These are phyloP conservation scores for Hygrocybe coccinea DNA, from an alignment of 768 basidiomycete genomes.

Conservation along the genomic window DNA sequence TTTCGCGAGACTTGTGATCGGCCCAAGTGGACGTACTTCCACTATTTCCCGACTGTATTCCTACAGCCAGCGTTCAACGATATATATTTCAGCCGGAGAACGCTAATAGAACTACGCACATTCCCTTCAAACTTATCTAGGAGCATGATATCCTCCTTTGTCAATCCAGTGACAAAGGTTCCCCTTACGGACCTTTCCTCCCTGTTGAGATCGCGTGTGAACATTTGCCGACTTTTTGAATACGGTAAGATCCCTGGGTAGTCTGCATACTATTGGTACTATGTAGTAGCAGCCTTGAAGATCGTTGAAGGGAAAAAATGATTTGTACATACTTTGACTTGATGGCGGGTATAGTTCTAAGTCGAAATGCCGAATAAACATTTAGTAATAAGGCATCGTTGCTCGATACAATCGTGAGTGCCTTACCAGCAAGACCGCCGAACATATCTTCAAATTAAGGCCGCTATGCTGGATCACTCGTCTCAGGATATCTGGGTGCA, in stretches of 20 bases:
- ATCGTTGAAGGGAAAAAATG: background rate
- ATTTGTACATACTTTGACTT: conserved; percentile 51
- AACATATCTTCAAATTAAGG: conserved; percentile 56
- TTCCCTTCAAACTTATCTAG: conserved; percentile 82
- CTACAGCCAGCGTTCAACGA: conserved; percentile 33
- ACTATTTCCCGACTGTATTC: conserved; percentile 65
- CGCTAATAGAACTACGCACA: conserved; percentile 40
- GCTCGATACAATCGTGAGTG: background rate
- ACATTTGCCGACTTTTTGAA: conserved; percentile 41
- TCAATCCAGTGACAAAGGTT: conserved; percentile 71
- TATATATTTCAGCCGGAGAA: background rate
- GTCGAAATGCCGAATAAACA: background rate
- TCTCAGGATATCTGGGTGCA: conserved; percentile 79
- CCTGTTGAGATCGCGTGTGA: conserved; percentile 43
- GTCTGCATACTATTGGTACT: conserved; percentile 48
- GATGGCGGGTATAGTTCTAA: conserved; percentile 83
- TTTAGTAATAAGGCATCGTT: conserved; percentile 7
- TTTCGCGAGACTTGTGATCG: conserved; percentile 22
- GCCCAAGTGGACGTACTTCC: conserved; percentile 50
- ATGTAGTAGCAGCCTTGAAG: background rate
- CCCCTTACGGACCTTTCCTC: conserved; percentile 76
- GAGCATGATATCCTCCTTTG: conserved; percentile 51
- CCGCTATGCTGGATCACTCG: conserved; percentile 72
- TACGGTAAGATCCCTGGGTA: conserved; percentile 81
- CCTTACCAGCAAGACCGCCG: conserved; percentile 69